Evolutionary conservation across 1,139 yeast genomes (phyloP).

Genomic region (Pneumocystis canis): DNA sequence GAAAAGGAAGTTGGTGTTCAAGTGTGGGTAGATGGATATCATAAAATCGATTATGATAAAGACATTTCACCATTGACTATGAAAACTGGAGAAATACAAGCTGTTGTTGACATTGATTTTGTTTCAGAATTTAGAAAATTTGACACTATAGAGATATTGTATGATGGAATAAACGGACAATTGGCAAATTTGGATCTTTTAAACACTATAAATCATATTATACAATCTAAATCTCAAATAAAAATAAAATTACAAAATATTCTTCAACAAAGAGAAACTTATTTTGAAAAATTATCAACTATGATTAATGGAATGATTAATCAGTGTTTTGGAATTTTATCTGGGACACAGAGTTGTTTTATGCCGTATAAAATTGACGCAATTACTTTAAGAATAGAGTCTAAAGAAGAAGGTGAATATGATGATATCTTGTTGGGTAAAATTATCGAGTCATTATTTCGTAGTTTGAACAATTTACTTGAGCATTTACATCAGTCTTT

Average conservation of each 20-base stretch:
- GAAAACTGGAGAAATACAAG: slow-evolving; percentile 92
- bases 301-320: slow-evolving; percentile 50
- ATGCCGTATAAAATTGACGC: slow-evolving; percentile 46
- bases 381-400: slow-evolving; percentile 57
- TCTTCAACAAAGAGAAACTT: slow-evolving; percentile 32
- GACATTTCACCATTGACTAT: slow-evolving; percentile 46
- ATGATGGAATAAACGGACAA: slow-evolving; percentile 89
- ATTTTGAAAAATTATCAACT: slow-evolving; percentile 36
- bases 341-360: slow-evolving; percentile 11
- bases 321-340: slow-evolving; percentile 45
- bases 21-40: slow-evolving; percentile 91
- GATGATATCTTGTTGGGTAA: slow-evolving; percentile 91
- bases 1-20: slow-evolving; percentile 57
- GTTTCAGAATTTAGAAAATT: slow-evolving; percentile 53
- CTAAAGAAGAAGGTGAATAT: slow-evolving; percentile 27
- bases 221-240: slow-evolving; percentile 55
- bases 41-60: slow-evolving; percentile 21
- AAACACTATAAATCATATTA: slow-evolving; percentile 59
- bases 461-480: slow-evolving; percentile 79
- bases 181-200: slow-evolving; percentile 83
- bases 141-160: slow-evolving; percentile 58
- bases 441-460: slow-evolving; percentile 67
- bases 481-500: slow-evolving; percentile 96
- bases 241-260: slow-evolving; percentile 51
- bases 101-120: slow-evolving; percentile 75